Evolutionary conservation across 2,329 filamentous ascomycete genomes (phyloP).

Genomic region (Kalaharituber pfeilii): DNA sequence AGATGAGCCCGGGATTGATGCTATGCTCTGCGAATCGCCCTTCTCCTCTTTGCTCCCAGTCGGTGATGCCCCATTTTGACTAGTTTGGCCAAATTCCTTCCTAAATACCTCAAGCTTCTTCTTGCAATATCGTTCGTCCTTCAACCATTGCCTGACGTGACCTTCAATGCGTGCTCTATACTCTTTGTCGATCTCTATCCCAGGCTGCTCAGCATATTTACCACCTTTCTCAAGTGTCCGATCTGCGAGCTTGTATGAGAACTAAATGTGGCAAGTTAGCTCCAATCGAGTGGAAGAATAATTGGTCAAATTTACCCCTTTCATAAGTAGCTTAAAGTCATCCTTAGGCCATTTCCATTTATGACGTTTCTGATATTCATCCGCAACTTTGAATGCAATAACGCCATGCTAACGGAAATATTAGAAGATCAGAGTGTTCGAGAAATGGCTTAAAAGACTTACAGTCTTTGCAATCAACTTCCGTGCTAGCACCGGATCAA

Average conservation of each 20-base stretch:
- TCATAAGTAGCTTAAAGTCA: conserved; percentile 61
- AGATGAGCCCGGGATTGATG: conserved; percentile 3
- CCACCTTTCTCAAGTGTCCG: background rate
- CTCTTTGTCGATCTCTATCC: background rate
- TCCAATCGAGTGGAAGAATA: conserved; percentile 36
- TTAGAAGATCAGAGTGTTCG: conserved; percentile 42
- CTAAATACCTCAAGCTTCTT: conserved; percentile 2
- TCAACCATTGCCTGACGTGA: background rate
- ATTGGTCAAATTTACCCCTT: conserved; percentile 39
- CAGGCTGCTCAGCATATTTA: background rate
- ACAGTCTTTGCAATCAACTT: conserved; percentile 44
- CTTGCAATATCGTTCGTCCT: background rate
- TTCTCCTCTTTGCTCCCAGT: conserved; percentile 6
- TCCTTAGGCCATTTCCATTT: conserved; percentile 52
- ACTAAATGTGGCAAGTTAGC: background rate
- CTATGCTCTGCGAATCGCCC: background rate
- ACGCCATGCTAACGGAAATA: conserved; percentile 69
- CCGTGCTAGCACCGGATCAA: conserved; percentile 55
- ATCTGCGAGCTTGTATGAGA: conserved; percentile 1
- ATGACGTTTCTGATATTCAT: conserved; percentile 71
- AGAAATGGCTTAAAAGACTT: conserved; percentile 4
- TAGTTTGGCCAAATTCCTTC: background rate
- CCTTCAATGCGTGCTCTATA: background rate
- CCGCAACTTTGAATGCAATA: conserved; percentile 52
- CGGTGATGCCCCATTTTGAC: conserved; percentile 5